These are phyloP conservation scores for Urochloa ruziziensis DNA, from an alignment of 176 grass and related monocot genomes.

Conservation along the genomic window DNA sequence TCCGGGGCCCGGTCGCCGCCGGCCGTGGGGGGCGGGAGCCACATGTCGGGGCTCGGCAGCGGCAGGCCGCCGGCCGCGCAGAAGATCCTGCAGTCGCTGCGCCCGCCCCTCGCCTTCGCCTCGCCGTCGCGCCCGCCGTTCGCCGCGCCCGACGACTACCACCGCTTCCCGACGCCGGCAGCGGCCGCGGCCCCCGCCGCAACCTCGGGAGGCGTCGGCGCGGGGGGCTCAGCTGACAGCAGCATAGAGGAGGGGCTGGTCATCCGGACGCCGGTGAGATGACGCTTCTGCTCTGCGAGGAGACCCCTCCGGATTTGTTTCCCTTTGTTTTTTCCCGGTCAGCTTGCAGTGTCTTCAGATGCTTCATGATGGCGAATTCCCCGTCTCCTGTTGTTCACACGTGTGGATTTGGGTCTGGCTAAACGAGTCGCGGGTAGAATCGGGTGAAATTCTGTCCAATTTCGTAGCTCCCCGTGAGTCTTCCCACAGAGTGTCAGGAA, in stretches of 20 bases:
- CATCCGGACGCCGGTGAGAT: constrained; percentile 72
- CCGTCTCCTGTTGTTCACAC: not conserved
- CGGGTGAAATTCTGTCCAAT: constrained; percentile 32
- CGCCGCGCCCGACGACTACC: constrained; percentile 60
- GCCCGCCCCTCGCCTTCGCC: constrained; percentile 36
- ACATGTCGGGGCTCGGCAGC: constrained; percentile 43
- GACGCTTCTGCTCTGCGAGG: not conserved
- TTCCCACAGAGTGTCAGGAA: not conserved
- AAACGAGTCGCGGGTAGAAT: not conserved
- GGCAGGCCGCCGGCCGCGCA: constrained; percentile 52
- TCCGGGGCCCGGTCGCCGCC: constrained; percentile 18
- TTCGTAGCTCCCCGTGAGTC: constrained; percentile 1
- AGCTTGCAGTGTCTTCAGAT: constrained; percentile 25
- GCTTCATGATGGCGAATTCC: not conserved
- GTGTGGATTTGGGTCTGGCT: constrained; percentile 1
- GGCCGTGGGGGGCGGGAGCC: not conserved
- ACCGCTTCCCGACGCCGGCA: constrained; percentile 47
- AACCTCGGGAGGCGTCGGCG: constrained; percentile 23
- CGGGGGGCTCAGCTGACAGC: not conserved
- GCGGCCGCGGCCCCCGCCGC: constrained; percentile 8
- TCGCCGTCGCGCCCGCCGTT: constrained; percentile 52
- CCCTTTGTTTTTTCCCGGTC: not conserved
- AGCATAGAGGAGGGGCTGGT: constrained; percentile 52
- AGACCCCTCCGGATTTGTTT: constrained; percentile 32
- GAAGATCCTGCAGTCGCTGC: constrained; percentile 67